These are phyloP conservation scores for Phialocephala sp. DNA, from an alignment of 2,329 filamentous ascomycete genomes.

Conservation along the genomic window DNA sequence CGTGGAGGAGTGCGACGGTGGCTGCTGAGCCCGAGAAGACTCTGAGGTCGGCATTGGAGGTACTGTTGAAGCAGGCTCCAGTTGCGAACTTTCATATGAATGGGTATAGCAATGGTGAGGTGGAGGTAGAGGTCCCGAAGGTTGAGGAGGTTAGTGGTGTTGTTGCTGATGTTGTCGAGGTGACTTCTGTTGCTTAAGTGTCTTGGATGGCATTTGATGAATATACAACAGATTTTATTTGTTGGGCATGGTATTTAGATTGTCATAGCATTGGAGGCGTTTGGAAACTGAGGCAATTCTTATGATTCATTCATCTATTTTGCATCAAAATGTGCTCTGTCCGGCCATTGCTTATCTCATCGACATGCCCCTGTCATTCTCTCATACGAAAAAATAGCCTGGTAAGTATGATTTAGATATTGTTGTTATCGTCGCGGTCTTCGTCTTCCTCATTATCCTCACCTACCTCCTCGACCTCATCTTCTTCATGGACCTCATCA, in stretches of 20 bases:
- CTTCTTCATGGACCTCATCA: too few relatives aligned
- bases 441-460: too few relatives aligned
- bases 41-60: neutral
- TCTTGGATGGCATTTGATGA: neutral
- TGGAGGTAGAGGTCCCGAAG: neutral
- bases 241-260: neutral
- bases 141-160: neutral
- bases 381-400: too few relatives aligned
- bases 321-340: neutral
- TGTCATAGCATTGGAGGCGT: neutral
- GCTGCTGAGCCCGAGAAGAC: neutral
- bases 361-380: too few relatives aligned
- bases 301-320: neutral
- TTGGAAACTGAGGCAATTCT: neutral
- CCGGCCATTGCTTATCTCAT: too few relatives aligned
- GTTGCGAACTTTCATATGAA: neutral
- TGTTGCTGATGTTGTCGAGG: constrained; percentile 1
- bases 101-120: neutral
- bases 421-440: too few relatives aligned
- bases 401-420: too few relatives aligned
- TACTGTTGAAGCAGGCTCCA: neutral
- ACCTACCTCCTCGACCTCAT: too few relatives aligned
- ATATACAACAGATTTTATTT: neutral
- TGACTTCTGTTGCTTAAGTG: neutral
- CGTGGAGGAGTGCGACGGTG: constrained; percentile 13